Evolutionary conservation across 2,329 filamentous ascomycete genomes (phyloP), one percentile per base, ranked within the genome.

Genomic region (Aspergillus unguis): DNA sequence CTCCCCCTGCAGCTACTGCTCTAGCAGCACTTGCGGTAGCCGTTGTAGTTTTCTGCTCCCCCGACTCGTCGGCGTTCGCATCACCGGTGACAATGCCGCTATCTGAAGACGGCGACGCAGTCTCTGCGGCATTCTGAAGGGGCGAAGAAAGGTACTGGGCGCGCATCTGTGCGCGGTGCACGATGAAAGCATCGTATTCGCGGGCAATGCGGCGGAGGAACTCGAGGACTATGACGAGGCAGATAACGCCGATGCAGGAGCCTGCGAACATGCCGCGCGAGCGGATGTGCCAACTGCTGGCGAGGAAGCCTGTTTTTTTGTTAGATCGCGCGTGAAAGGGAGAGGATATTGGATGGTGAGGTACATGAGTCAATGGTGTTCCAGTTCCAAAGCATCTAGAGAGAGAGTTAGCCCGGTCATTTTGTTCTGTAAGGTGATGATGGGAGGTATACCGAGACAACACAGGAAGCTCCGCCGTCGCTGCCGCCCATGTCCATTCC

Each of bases 161-260:
- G 55, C 66, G 68, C 42, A 72, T 67, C 54, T 59, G 65, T 57
- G 64, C 79, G 59, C 80, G 77, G 28, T 78, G 78, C 54, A 86
- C 64, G 29, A 90, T 78, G 62, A 80, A 81, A 27, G 80, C 77
- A 68, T 94, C 88, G 69, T 86, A 92, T 68, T 91, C 87, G 61
- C 87, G 85, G 58, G 81, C 79, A 26, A 80, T 62, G 29, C 88
- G 85, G 45, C 90, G 86, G 25, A 94, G 78, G 52, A 85, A 75
- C 65, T 94, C 88, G 60, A 94, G 85, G 5, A 73, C 64, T 48
- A 92, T 79, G 60, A 88, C 86, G 48, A 95, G 83, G n/a, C 86
- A 74, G 56, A 90, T 77, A 33, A 90, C 84, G 55, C 87, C 88
- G 64, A 95, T 85, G 73, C 89, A 94, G 48, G 85, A 87, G 25